phyloP scores from a whole-genome alignment of 352 stramenopile species.

The Globisporangium heterothallicum region DNA sequence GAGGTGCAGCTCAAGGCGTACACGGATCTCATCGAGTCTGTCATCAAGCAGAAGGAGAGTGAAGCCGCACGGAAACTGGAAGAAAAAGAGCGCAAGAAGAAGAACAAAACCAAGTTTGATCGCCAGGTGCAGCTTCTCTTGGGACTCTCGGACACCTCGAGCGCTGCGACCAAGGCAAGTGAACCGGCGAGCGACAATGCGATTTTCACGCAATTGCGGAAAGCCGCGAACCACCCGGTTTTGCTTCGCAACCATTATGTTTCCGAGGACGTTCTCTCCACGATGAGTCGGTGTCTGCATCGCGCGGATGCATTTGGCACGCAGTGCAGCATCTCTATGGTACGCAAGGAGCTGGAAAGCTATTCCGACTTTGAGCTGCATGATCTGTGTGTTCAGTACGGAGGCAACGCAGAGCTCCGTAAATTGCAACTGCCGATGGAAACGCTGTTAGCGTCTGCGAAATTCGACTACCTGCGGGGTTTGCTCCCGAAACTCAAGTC shows the following conservation, averaged over 20 bases:
- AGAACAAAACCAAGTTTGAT: conserved; percentile 37
- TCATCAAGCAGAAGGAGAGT: conserved; percentile 59
- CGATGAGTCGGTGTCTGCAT: conserved; percentile 81
- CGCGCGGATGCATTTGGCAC: conserved; percentile 77
- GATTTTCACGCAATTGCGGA: conserved; percentile 96
- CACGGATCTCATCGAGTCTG: conserved; percentile 55
- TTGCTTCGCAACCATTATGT: conserved; percentile 87
- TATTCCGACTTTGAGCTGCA: conserved; percentile 97
- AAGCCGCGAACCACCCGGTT: conserved; percentile 96
- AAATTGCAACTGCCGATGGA: conserved; percentile 84
- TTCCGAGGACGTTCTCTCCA: conserved; percentile 63
- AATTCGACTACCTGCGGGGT: conserved; percentile 89
- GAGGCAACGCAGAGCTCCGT: conserved; percentile 67
- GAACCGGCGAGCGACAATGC: conserved; percentile 30
- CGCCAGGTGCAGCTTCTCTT: conserved; percentile 46
- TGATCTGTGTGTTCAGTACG: conserved; percentile 88
- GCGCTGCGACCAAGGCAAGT: background rate
- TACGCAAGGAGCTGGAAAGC: conserved; percentile 90
- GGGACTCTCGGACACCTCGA: conserved; percentile 7
- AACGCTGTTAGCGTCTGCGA: conserved; percentile 90
- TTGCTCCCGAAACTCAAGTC: conserved; percentile 84
- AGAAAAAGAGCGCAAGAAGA: conserved; percentile 57
- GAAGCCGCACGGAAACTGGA: conserved; percentile 34
- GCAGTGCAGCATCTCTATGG: conserved; percentile 74
- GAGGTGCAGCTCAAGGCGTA: conserved; percentile 86